Evolutionary conservation across 2,329 filamentous ascomycete genomes (phyloP), one percentile per base, ranked within the genome.

Genomic region (Diaporthe sp.): DNA sequence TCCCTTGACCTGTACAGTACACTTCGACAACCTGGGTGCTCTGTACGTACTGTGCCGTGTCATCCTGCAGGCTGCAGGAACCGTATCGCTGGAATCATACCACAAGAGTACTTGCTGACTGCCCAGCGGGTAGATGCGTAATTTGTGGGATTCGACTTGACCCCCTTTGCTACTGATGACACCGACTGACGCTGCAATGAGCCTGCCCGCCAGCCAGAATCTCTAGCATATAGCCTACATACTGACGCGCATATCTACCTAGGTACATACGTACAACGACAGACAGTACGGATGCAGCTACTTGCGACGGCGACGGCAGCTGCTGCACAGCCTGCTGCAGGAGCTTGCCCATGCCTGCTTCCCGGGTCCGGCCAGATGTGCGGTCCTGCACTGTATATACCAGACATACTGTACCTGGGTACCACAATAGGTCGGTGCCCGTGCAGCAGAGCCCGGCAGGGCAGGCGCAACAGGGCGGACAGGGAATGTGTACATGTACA

Each of bases 31-130:
- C 34, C 55, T 17, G 58, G 39, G 17, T 28, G 13, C 37, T 15
- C 58, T 39, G 58, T 61, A 51, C 28, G 22, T 37, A 34, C 42
- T 67, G 46, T 53, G 34, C 44, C 19, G 62, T 53, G 46, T 53
- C 46, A 53, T 68, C 46, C 31, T 68, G 46, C 65, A 53, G 65
- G 46, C 65, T 68, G 65, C 46, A 68, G 65, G 65, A 68, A 68
- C 65, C 46, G 22, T 25, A 68, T 51, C 37, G 62, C 62, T 68
- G 62, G 62, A 68, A 68, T 51, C 62, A 68, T 68, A 68, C 44
- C 44, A 37, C 31, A 9, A 34, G 9, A 17, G 19, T 46, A 65
- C 42, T 65, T 65, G 42, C n/a, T 12, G 28, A 65, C 28, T 49
- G 42, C 25, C n/a, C n/a, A 53, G 37, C 15, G n/a, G 58, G 3